Conservation (phyloP, 1,284 basidiomycete species). For the Cerrena zonata region DNA sequence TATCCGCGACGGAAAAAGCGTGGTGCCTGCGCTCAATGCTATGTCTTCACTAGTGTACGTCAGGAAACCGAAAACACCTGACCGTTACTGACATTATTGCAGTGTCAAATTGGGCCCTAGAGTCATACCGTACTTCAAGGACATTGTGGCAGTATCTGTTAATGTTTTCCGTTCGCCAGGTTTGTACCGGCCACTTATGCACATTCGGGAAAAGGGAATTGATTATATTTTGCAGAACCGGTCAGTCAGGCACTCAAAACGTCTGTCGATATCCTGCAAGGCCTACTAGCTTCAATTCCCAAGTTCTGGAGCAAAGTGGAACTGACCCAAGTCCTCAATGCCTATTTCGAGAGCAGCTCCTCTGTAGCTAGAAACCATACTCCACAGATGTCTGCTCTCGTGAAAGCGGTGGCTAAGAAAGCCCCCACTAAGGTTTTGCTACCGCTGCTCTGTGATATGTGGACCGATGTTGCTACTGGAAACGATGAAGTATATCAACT, state of each 20-base stretch:
- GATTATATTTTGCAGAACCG: no score
- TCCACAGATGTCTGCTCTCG: conserved; percentile 32
- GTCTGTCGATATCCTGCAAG: conserved; percentile 47
- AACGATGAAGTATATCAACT: conserved; percentile 30
- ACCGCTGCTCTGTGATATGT: conserved; percentile 54
- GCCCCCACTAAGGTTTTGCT: conserved; percentile 64
- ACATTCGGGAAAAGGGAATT: no score
- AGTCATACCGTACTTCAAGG: conserved; percentile 75
- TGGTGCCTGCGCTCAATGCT: conserved; percentile 42
- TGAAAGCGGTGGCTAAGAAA: conserved; percentile 63
- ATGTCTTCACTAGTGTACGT: conserved; percentile 60
- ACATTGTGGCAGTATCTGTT: conserved; percentile 60
- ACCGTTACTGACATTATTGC: conserved; percentile 10
- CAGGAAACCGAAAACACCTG: neutral
- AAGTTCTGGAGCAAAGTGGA: conserved; percentile 68
- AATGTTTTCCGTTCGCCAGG: conserved; percentile 41
- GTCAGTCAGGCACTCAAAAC: neutral
- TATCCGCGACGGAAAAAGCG: conserved; percentile 35
- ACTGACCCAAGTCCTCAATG: conserved; percentile 46
- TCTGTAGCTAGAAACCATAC: conserved; percentile 22
- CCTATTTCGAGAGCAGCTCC: conserved; percentile 45
- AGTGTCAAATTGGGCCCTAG: conserved; percentile 80
- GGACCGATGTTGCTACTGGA: conserved; percentile 37
- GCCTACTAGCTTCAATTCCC: conserved; percentile 56
- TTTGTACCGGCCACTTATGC: no score